Evolutionary conservation across 2,329 filamentous ascomycete genomes (phyloP), one percentile per base, ranked within the genome.

Genomic region (Ophiostoma ips): DNA sequence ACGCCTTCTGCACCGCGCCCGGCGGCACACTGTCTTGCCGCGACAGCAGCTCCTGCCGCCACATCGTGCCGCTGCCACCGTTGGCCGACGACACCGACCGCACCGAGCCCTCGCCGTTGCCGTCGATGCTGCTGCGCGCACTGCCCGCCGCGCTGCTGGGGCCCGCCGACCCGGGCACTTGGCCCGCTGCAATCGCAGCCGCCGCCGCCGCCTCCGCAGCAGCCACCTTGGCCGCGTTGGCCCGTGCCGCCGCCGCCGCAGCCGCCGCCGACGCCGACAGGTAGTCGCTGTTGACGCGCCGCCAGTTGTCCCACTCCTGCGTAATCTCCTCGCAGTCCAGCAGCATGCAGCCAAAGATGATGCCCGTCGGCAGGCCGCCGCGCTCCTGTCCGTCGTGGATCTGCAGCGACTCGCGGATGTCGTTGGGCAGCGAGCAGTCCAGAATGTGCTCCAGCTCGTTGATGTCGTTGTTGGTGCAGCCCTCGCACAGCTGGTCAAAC

Each of bases 271-370:
- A 73, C 60, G 66, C 68, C 46, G 58, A 79, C 63, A 96, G 74
- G 64, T 85, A 95, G 62, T 95, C 87, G 52, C 90, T 81, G 62
- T 95, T 95, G 55, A 98, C 92, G 55, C 79, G 81, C 59, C 87
- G 82, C 92, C 92, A 98, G 62, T 95, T 94, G 60, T 86, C 84
- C 87, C 90, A 96, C 64, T 98, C 92, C 64, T 95, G 88, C 19
- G 95, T 83, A 58, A 98, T 95, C 63, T 98, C 92, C 66, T 98
- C 92, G 62, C 92, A 96, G 65, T 98, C 92, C 52, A 98, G 77
- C 55, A 98, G 70, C 92, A 98, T 98, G 63, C 80, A 84, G 53
- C 89, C 79, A 60, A 98, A 96, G 54, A 98, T 79, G 57, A 96
- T 84, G 55, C 92, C 92, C 0, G 90, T 95, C 1, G 92, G 92